Percentiles rank a stretch among this genome's conserved stretches.
Conservation (phyloP, 192 early-diverging fungal species). For the Oehlia diaphana region DNA sequence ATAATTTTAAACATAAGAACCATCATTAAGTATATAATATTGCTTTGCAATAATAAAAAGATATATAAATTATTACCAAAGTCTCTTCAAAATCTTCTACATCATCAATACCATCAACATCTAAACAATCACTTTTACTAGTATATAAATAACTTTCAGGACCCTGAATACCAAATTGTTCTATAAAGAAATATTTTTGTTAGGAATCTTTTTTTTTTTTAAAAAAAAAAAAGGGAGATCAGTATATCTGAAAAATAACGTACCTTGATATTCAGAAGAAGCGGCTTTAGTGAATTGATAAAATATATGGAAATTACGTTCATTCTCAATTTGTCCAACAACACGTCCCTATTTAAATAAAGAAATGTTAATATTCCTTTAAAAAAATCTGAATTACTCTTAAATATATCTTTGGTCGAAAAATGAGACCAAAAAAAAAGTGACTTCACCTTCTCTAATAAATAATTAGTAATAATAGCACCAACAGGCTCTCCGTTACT, state of each 20-base stretch:
- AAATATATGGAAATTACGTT: slow-evolving; percentile 99
- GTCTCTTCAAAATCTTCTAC: slow-evolving; percentile 84
- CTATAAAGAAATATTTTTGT: slow-evolving; percentile 28
- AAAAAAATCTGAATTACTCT: background rate
- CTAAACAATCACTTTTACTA: slow-evolving; percentile 68
- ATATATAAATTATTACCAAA: slow-evolving; percentile 45
- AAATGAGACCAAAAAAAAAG: too few relatives aligned
- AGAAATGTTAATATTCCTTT: background rate
- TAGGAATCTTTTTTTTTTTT: background rate
- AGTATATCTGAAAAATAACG: background rate
- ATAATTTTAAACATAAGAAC: background rate
- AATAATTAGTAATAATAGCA: slow-evolving; percentile 96
- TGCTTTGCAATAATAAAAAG: background rate
- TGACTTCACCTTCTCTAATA: slow-evolving; percentile 83
- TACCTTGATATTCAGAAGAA: slow-evolving; percentile 68
- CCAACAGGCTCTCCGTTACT: slow-evolving; percentile 90
- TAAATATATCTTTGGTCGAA: background rate
- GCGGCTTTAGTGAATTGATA: slow-evolving; percentile 88
- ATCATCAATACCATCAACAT: slow-evolving; percentile 95
- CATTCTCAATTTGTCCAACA: slow-evolving; percentile 88
- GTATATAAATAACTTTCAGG: slow-evolving; percentile 81
- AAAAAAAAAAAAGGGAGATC: background rate
- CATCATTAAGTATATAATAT: background rate
- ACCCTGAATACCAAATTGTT: slow-evolving; percentile 68
- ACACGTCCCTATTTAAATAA: slow-evolving; percentile 72